phyloP scores from a whole-genome alignment of 2,329 filamentous ascomycete genomes.

The Scytalidium sp. region DNA sequence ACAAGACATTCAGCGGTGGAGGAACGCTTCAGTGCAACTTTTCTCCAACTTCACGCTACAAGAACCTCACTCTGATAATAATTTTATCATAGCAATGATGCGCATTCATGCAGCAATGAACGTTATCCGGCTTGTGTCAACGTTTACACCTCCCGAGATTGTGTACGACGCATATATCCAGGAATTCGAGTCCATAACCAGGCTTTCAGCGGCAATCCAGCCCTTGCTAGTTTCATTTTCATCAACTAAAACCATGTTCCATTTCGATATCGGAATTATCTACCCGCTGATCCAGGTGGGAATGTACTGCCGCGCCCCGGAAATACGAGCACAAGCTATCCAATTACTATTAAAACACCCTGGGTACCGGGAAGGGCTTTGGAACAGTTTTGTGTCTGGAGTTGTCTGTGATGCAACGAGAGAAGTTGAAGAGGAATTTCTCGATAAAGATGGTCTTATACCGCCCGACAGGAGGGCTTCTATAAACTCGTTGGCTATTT shows the following conservation, averaged over 20 bases:
- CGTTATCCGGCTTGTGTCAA: conserved; percentile 1
- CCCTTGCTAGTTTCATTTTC: conserved; percentile 2
- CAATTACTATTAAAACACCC: conserved; percentile 3
- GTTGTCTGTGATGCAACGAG: conserved; percentile 4
- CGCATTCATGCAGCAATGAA: conserved; percentile 7
- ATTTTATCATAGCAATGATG: conserved; percentile 7
- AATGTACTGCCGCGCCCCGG: conserved; percentile 6
- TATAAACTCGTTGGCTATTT: too few species aligned
- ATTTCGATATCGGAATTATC: conserved; percentile 12
- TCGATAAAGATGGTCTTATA: too few species aligned
- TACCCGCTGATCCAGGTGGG: conserved; percentile 9
- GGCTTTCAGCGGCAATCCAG: conserved; percentile 2
- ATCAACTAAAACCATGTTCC: conserved; percentile 1
- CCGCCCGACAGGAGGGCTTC: too few species aligned
- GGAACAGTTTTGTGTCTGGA: conserved; percentile 6
- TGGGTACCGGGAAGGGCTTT: conserved; percentile 12
- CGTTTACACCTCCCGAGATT: conserved; percentile 6
- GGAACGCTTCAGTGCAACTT: conserved; percentile 3
- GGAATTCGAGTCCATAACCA: conserved; percentile 6
- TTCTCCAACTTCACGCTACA: neutral
- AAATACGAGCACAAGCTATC: conserved; percentile 8
- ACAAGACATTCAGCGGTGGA: conserved; percentile 4
- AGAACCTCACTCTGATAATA: too few species aligned
- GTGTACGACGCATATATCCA: conserved; percentile 8
- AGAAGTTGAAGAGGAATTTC: conserved; percentile 11